phyloP scores from a whole-genome alignment of 495 filamentous ascomycete species.

The Trichodelitschia bisporula region DNA sequence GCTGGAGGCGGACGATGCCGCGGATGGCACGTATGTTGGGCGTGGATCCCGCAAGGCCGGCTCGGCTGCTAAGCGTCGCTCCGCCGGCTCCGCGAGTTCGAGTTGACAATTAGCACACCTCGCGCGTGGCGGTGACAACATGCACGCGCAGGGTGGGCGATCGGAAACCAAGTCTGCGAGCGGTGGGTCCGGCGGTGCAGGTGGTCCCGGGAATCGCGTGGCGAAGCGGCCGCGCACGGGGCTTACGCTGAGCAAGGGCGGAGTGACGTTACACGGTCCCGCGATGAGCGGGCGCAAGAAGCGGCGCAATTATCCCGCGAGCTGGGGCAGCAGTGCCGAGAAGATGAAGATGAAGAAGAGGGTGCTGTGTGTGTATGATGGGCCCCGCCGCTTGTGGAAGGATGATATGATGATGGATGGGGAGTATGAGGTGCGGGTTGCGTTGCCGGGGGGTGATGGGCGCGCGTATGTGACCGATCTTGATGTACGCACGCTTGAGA shows the following conservation, averaged over 20 bases:
- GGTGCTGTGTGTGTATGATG: slow-evolving; percentile 81
- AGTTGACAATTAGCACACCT: slow-evolving; percentile 35
- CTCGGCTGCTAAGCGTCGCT: slow-evolving; percentile 10
- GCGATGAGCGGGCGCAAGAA: slow-evolving; percentile 53
- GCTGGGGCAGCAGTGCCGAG: slow-evolving; percentile 72
- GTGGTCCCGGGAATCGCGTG: slow-evolving; percentile 11
- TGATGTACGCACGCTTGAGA: slow-evolving; percentile 70
- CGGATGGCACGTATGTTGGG: slow-evolving; percentile 33
- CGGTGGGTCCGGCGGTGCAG: slow-evolving; percentile 15
- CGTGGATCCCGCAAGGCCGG: slow-evolving; percentile 16
- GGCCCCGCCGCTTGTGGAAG: slow-evolving; percentile 68
- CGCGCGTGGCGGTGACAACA: slow-evolving; percentile 22
- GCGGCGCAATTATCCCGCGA: slow-evolving; percentile 72
- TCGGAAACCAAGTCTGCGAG: slow-evolving; percentile 22
- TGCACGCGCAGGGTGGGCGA: too few species aligned
- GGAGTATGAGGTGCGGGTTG: slow-evolving; percentile 79
- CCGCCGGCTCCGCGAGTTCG: slow-evolving; percentile 21
- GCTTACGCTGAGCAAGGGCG: slow-evolving; percentile 21
- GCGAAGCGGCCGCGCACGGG: slow-evolving; percentile 11
- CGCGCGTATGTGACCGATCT: slow-evolving; percentile 73
- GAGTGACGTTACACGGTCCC: slow-evolving; percentile 24
- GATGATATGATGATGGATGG: slow-evolving; percentile 98
- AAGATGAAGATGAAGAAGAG: slow-evolving; percentile 98
- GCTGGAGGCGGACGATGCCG: slow-evolving; percentile 37
- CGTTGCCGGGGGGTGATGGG: slow-evolving; percentile 39